phyloP scores from a whole-genome alignment of 345 rosid genomes.

The Anacardium occidentale region DNA sequence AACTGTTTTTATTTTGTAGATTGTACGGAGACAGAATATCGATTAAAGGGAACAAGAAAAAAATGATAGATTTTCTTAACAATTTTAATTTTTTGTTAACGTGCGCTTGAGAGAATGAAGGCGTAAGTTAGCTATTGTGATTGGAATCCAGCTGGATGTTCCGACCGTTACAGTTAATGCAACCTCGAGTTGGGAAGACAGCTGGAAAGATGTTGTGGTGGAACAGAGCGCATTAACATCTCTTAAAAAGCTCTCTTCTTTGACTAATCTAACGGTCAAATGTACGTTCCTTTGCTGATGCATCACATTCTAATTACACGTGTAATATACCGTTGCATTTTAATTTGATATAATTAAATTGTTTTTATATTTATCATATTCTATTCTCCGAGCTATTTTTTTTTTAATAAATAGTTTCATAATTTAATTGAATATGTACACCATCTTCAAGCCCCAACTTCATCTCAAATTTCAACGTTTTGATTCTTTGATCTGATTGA shows the following conservation, averaged over 20 bases:
- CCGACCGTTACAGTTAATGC: slow-evolving; percentile 53
- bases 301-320: not conserved
- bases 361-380: not conserved
- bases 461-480: too few relatives aligned
- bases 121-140: slow-evolving; percentile 30
- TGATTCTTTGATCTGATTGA: not conserved
- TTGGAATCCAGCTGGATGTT: slow-evolving; percentile 69
- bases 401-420: too few relatives aligned
- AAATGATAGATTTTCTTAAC: not conserved
- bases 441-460: too few relatives aligned
- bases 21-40: not conserved
- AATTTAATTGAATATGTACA: too few relatives aligned
- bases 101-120: slow-evolving; percentile 3
- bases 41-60: not conserved
- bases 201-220: slow-evolving; percentile 35
- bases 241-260: not conserved
- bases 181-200: slow-evolving; percentile 39
- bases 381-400: not conserved
- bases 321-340: not conserved
- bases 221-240: not conserved
- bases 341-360: too few relatives aligned
- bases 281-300: not conserved
- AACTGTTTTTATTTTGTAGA: not conserved
- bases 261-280: not conserved
- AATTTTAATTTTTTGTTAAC: slow-evolving; percentile 2